Conservation (phyloP, 2,329 filamentous ascomycete species). For the Tolypocladium amazonense region DNA sequence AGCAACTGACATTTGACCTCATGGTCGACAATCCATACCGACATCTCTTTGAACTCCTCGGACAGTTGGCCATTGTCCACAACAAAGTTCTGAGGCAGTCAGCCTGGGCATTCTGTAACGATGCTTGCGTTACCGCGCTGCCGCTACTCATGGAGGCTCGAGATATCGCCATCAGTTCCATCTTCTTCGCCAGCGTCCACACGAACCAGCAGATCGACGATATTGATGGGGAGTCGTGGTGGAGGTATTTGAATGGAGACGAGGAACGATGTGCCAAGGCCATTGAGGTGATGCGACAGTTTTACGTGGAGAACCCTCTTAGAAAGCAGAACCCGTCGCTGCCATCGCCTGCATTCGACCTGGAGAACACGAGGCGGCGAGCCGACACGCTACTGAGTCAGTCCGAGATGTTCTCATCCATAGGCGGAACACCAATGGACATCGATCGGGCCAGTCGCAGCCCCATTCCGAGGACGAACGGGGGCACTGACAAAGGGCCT, state of each 20-base stretch:
- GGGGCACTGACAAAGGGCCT: constrained; percentile 20
- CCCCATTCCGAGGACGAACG: constrained; percentile 29
- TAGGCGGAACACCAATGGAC: constrained; percentile 36
- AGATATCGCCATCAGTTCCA: constrained; percentile 72
- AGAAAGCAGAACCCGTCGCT: constrained; percentile 43
- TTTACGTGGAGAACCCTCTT: constrained; percentile 54
- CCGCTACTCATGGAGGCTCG: constrained; percentile 71
- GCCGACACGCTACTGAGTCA: constrained; percentile 31
- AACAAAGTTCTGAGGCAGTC: constrained; percentile 76
- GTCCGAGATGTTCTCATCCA: constrained; percentile 33
- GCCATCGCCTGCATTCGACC: constrained; percentile 42
- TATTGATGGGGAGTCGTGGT: constrained; percentile 71
- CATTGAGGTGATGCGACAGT: constrained; percentile 64
- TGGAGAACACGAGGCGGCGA: constrained; percentile 44
- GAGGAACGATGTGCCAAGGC: constrained; percentile 61
- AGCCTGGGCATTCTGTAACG: constrained; percentile 90
- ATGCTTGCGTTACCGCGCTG: constrained; percentile 73
- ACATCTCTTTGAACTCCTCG: constrained; percentile 70
- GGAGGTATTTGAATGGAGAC: constrained; percentile 65
- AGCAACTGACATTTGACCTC: constrained; percentile 87
- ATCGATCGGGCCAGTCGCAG: constrained; percentile 39
- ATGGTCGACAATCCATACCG: constrained; percentile 83
- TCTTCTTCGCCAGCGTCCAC: constrained; percentile 78
- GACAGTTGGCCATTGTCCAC: constrained; percentile 61
- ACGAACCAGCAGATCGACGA: constrained; percentile 68